Base-by-base conservation (phyloP, 2,329 filamentous ascomycete genomes). In the Phyllosticta citribraziliensis region DNA sequence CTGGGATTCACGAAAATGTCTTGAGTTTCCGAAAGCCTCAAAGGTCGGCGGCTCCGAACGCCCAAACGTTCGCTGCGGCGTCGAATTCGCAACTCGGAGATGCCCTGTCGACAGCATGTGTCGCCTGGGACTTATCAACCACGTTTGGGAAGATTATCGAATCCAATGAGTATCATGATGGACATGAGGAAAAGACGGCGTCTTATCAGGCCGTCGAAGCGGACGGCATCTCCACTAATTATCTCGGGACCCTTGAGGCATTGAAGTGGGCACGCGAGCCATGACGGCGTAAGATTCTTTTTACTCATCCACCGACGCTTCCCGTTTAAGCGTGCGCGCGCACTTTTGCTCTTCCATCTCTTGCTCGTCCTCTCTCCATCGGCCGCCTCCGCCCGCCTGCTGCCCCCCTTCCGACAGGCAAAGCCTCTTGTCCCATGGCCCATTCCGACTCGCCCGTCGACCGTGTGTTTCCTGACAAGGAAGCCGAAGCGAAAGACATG, bases 181-280 rank as follows among this genome's bases (percentile, higher is more conserved):
- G 14, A 47, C 40, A 47, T 6, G 14, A n/a, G 40, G 40, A n/a
- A 47, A 47, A 47, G 12, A n/a, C 40, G 40, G 40, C 40, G 40
- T 47, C 40, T 47, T 47, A 47, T 47, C 40, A 47, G 40, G 25
- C 10, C 17, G 17, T 27, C 40, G 40, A 17, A n/a, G 12, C 40
- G 40, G 40, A 8, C 40, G 40, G 40, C 40, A 53, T 55, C 60
- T 55, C 60, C 60, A 62, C 60, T 57, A 62, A 58, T 62, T 62
- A 62, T 62, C 60, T 62, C 60, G 60, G 60, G 10, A 51, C 20
- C 52, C 55, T 52, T 55, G 60, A 27, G 52, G 25, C 52, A 10
- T 14, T 61, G 47, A 30, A 19, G 40, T 47, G 40, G n/a, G 20
- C 55, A 57, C 55, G 54, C 54, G n/a, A 54, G 51, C 11, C 20